These are phyloP conservation scores for Salix koriyanagi DNA, from an alignment of 345 rosid species.

Conservation along the genomic window DNA sequence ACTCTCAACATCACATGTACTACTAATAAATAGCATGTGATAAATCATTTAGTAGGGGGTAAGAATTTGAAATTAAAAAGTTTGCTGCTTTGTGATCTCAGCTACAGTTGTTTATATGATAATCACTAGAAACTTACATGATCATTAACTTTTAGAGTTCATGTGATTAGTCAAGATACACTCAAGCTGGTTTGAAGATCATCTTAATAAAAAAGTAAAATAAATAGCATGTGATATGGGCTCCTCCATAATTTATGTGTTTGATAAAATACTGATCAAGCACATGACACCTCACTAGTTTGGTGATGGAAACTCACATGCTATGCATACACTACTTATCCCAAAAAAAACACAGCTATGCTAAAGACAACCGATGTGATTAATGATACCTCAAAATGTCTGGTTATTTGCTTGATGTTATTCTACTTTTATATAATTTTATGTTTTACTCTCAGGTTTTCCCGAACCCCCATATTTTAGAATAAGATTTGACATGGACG, in stretches of 20 bases:
- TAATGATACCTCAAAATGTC: background rate
- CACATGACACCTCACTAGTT: background rate
- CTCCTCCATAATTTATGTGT: background rate
- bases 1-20: background rate
- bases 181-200: fast-evolving
- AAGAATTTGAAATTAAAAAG: no score
- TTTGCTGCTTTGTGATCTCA: no score
- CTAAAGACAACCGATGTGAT: background rate
- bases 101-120: no score
- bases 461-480: background rate
- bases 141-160: fast-evolving
- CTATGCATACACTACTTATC: background rate
- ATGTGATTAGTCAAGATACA: no score
- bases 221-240: constrained; percentile 12
- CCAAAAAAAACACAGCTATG: background rate
- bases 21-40: no score
- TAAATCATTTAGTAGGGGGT: no score
- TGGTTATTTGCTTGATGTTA: background rate
- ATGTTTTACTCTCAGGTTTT: background rate
- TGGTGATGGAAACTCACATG: background rate
- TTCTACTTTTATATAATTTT: background rate
- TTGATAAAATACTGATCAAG: background rate
- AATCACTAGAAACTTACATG: fast-evolving
- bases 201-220: no score
- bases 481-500: background rate